phyloP scores from a whole-genome alignment of 192 early-diverging fungal genomes.

The Coemansia furcata region DNA sequence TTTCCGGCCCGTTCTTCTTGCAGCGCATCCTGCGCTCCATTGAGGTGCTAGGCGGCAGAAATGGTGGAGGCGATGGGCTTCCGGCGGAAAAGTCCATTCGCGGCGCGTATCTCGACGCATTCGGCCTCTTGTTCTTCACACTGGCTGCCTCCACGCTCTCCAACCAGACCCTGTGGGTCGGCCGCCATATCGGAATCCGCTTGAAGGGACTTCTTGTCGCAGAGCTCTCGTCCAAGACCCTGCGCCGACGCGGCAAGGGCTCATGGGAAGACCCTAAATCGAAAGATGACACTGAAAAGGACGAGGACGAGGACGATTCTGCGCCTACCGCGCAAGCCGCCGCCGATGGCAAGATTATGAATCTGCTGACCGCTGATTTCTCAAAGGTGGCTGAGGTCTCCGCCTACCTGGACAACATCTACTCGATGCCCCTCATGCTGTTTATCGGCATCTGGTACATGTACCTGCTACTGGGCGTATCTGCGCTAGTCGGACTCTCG shows the following conservation, averaged over 20 bases:
- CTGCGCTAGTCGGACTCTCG: constrained; percentile 74
- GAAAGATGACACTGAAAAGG: constrained; percentile 3
- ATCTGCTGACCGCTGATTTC: constrained; percentile 71
- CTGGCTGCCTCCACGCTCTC: constrained; percentile 32
- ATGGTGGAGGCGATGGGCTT: background rate
- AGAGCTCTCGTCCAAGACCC: constrained; percentile 66
- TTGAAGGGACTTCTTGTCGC: constrained; percentile 59
- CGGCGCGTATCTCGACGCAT: constrained; percentile 58
- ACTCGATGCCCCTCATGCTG: constrained; percentile 61
- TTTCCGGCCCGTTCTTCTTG: constrained; percentile 59
- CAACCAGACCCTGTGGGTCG: constrained; percentile 62
- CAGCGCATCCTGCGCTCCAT: constrained; percentile 60
- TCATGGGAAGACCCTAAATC: constrained; percentile 51
- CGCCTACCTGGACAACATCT: constrained; percentile 60
- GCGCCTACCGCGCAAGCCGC: constrained; percentile 31
- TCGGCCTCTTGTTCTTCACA: constrained; percentile 58
- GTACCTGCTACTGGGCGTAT: constrained; percentile 71
- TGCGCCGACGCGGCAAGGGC: constrained; percentile 60
- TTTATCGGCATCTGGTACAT: constrained; percentile 66
- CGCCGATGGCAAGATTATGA: constrained; percentile 68
- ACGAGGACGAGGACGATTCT: constrained; percentile 15
- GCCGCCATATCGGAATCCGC: constrained; percentile 62
- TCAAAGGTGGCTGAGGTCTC: constrained; percentile 58
- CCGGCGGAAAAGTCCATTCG: constrained; percentile 3
- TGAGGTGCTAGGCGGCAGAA: constrained; percentile 29